Conservation (phyloP, 495 filamentous ascomycete genomes). For the Penicillium silybi region DNA sequence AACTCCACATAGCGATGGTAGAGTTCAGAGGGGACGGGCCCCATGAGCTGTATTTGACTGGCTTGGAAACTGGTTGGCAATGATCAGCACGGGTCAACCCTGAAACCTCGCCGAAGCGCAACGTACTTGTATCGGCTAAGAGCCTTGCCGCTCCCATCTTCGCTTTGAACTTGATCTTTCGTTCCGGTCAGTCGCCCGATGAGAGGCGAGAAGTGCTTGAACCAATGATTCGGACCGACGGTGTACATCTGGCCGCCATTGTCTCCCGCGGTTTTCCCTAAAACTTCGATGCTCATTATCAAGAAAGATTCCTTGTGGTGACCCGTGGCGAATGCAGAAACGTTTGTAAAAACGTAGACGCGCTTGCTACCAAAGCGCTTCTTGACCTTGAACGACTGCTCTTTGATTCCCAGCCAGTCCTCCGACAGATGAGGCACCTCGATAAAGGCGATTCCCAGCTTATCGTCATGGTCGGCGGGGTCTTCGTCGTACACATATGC, state of each 20-base stretch:
- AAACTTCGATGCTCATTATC: constrained; percentile 63
- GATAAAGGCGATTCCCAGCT: constrained; percentile 77
- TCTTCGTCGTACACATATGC: constrained; percentile 86
- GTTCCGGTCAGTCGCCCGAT: constrained; percentile 77
- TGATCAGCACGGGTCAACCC: constrained; percentile 1
- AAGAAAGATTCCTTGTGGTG: constrained; percentile 57
- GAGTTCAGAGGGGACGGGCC: constrained; percentile 71
- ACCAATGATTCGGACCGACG: constrained; percentile 69
- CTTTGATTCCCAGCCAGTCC: constrained; percentile 63
- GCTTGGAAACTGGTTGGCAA: constrained; percentile 72
- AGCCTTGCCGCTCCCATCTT: constrained; percentile 49
- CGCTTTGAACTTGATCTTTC: constrained; percentile 55
- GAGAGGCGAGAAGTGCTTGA: constrained; percentile 82
- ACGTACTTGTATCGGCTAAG: constrained; percentile 65
- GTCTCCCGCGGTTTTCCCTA: constrained; percentile 67
- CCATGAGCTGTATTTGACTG: constrained; percentile 82
- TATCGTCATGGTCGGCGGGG: constrained; percentile 78
- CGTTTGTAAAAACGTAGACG: constrained; percentile 68
- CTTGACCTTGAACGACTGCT: constrained; percentile 66
- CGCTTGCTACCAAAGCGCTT: constrained; percentile 82
- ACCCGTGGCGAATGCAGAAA: constrained; percentile 53
- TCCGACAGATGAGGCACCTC: constrained; percentile 53
- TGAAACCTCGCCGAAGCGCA: not conserved
- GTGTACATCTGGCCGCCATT: constrained; percentile 79
- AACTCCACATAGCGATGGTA: constrained; percentile 94